Conservation (phyloP, 1,284 basidiomycete genomes). For the Serendipita sp. region DNA sequence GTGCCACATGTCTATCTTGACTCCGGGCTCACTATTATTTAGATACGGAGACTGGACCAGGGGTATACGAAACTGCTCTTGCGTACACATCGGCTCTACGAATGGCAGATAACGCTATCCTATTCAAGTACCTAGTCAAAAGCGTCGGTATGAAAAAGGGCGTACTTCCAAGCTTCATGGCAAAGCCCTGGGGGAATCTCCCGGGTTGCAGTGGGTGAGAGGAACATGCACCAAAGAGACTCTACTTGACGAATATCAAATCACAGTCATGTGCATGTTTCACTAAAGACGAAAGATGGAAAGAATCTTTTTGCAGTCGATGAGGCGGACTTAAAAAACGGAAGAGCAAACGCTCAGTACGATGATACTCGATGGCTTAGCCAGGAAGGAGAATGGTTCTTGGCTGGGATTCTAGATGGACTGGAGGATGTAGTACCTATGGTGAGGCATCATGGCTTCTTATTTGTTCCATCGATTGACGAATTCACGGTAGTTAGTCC, state of each 20-base stretch:
- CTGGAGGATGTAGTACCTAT: slow-evolving; percentile 68
- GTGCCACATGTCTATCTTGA: slow-evolving; percentile 21
- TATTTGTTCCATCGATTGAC: not conserved
- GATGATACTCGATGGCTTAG: slow-evolving; percentile 77
- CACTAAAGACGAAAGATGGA: slow-evolving; percentile 56
- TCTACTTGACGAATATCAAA: not conserved
- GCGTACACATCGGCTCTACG: slow-evolving; percentile 72
- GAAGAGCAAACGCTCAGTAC: slow-evolving; percentile 55
- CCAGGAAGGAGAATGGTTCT: slow-evolving; percentile 77
- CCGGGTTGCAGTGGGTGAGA: slow-evolving; percentile 81
- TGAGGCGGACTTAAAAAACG: slow-evolving; percentile 43
- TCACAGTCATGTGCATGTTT: slow-evolving; percentile 79
- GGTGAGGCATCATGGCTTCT: slow-evolving; percentile 24
- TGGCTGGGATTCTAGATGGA: slow-evolving; percentile 82
- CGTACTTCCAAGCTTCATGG: slow-evolving; percentile 93
- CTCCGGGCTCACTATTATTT: slow-evolving; percentile 6
- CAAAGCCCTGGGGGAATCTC: slow-evolving; percentile 84
- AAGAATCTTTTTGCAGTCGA: slow-evolving; percentile 68
- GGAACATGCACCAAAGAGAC: not conserved
- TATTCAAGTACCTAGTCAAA: slow-evolving; percentile 90
- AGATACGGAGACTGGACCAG: slow-evolving; percentile 94
- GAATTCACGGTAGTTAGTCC: slow-evolving; percentile 47
- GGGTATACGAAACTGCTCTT: slow-evolving; percentile 87
- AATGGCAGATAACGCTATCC: slow-evolving; percentile 88
- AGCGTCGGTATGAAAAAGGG: slow-evolving; percentile 81